Base-by-base conservation (phyloP, 2,329 filamentous ascomycete genomes). In the Rugonectria rugulosa region DNA sequence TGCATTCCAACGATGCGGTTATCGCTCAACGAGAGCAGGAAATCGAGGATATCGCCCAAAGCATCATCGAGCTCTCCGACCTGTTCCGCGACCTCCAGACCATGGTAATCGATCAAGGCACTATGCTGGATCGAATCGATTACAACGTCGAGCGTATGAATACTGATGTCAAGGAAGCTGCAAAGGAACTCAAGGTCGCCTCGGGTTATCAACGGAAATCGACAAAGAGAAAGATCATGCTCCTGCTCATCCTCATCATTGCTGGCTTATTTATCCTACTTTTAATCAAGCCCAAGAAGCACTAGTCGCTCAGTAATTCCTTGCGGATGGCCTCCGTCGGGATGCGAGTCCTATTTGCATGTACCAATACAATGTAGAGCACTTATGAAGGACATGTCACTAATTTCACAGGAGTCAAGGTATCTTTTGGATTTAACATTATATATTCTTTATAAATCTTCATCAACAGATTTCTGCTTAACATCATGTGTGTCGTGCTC, bases 111-210 rank as follows among this genome's bases (percentile, higher is more conserved):
- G 90, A 95, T 70, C 90, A 95, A 73, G 92, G 92, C 48, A 95
- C 91, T 12, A 90, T 96, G 84, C 82, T 97, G 19, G 93, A 96
- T 74, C 88, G 95, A 68, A 96, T 96, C 67, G 96, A 99, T 75
- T 99, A 97, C 77, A 99, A 99, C 68, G 92, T 99, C 48, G 95
- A 99, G 76, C 85, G 89, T 58, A 97, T 98, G 90, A 86, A 88
- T n/a, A 88, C 87, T 17, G 92, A 98, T 68, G 92, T 99, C 55
- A 96, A 97, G 72, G 90, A 84, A 17, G 95, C 95, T 3, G 91
- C 97, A 59, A 95, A 94, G 73, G 95, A 99, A 76, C 83, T 99
- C 50, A 92, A 87, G 59, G 87, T 96, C 53, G 90, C 95, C 12
- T 92, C 90, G 5, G 89, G 90, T 15, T 98, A 98, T 70, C 95